A percentile compares a stretch with the other conserved stretches of the same genome.
phyloP scores from a whole-genome alignment of 306 rosid species.

The Calophaca sinica region DNA sequence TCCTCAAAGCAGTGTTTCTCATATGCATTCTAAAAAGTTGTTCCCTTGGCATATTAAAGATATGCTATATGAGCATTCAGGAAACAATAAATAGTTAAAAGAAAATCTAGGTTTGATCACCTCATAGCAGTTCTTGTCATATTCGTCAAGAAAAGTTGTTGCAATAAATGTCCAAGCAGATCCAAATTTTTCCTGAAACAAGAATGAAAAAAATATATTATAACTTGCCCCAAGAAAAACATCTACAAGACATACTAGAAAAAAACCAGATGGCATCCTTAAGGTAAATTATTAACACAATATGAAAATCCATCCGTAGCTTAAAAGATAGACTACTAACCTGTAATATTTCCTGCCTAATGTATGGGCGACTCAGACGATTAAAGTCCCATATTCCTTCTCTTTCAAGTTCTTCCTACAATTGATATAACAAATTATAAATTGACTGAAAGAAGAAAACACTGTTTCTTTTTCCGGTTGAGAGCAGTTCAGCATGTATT shows the following conservation, averaged over 20 bases:
- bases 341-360: slow-evolving; percentile 75
- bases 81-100: slow-evolving; percentile 29
- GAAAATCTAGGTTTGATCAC: slow-evolving; percentile 49
- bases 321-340: slow-evolving; percentile 50
- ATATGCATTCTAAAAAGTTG: slow-evolving; percentile 64
- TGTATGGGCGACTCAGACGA: slow-evolving; percentile 85
- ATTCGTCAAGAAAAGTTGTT: slow-evolving; percentile 76
- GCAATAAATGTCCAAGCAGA: slow-evolving; percentile 81
- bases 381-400: slow-evolving; percentile 98
- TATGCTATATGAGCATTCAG: neutral
- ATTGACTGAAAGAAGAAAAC: slow-evolving; percentile 28
- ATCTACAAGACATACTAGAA: slow-evolving; percentile 7
- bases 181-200: slow-evolving; percentile 85
- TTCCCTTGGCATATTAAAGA: slow-evolving; percentile 10
- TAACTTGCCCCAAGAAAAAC: slow-evolving; percentile 9
- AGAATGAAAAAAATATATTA: slow-evolving; percentile 12
- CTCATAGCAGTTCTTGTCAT: slow-evolving; percentile 71
- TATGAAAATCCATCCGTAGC: slow-evolving; percentile 27
- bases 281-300: too few species aligned
- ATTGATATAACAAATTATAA: slow-evolving; percentile 36
- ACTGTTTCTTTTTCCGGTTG: neutral
- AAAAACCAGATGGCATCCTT: slow-evolving; percentile 32
- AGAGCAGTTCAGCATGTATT: slow-evolving; percentile 26
- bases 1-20: slow-evolving; percentile 1
- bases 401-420: slow-evolving; percentile 92